Conservation (phyloP, 169 alveolate species). For the Plasmodium ovale region DNA sequence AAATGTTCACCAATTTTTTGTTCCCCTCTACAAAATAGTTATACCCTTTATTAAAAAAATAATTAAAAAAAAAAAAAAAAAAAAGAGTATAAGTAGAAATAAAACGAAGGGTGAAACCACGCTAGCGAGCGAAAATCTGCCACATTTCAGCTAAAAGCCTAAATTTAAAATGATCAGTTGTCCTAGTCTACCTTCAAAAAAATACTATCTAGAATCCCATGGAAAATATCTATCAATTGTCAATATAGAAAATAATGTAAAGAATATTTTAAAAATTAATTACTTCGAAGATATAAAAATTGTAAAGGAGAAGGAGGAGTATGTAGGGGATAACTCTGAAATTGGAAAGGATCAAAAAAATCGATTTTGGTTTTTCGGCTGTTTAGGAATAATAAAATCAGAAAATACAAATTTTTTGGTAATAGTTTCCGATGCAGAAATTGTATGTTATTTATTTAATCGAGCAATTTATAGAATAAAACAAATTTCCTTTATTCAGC, state of each 20-base stretch:
- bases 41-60: neutral
- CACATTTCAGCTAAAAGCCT: neutral
- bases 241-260: conserved; percentile 46
- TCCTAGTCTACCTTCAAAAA: conserved; percentile 12
- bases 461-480: conserved; percentile 48
- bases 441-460: conserved; percentile 57
- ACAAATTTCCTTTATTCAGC: conserved; percentile 53
- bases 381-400: conserved; percentile 67
- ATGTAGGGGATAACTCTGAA: neutral
- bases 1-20: too few relatives aligned
- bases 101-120: neutral
- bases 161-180: conserved; percentile 22
- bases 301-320: conserved; percentile 38
- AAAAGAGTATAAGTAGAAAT: neutral
- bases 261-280: conserved; percentile 41
- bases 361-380: conserved; percentile 62
- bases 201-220: conserved; percentile 58
- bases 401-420: conserved; percentile 53
- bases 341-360: conserved; percentile 49
- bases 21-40: neutral
- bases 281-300: conserved; percentile 28
- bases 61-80: neutral
- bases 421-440: conserved; percentile 67
- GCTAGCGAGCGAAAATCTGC: neutral
- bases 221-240: conserved; percentile 28